Conservation (phyloP, 192 early-diverging fungal genomes). For the Linnemannia hyalina region DNA sequence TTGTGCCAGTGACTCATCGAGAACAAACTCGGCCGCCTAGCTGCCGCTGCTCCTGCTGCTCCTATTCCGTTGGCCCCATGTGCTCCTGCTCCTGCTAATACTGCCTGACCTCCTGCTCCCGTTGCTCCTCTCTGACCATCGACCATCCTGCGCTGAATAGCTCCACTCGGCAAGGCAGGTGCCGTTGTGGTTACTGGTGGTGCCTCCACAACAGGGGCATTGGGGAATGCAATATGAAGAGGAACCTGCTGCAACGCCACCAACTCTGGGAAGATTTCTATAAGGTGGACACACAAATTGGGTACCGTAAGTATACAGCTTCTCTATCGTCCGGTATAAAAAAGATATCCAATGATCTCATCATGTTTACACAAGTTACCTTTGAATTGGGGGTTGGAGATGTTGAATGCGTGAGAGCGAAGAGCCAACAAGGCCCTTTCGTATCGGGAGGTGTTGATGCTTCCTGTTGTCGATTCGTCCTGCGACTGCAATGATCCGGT, state of each 20-base stretch:
- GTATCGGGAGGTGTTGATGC: conserved; percentile 81
- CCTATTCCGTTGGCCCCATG: conserved; percentile 15
- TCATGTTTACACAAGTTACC: conserved; percentile 56
- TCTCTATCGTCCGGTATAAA: no score
- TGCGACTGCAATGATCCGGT: conserved; percentile 60
- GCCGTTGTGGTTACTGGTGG: conserved; percentile 20
- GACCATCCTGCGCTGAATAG: conserved; percentile 12
- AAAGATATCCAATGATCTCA: neutral
- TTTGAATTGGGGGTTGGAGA: conserved; percentile 80
- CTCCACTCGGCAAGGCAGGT: neutral
- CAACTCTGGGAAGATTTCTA: conserved; percentile 90
- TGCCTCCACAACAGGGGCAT: conserved; percentile 37
- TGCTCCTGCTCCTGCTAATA: conserved; percentile 4
- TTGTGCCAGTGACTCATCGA: conserved; percentile 66
- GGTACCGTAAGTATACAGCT: neutral
- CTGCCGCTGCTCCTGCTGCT: conserved; percentile 35
- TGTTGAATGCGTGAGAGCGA: conserved; percentile 86
- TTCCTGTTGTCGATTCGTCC: conserved; percentile 96
- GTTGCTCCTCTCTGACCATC: conserved; percentile 17
- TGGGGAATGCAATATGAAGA: conserved; percentile 58
- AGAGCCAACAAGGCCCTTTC: conserved; percentile 86
- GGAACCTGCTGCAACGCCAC: conserved; percentile 69
- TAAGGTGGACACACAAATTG: neutral
- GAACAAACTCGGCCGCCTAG: conserved; percentile 38
- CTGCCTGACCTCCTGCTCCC: conserved; percentile 5